Evolutionary conservation across 2,329 filamentous ascomycete genomes (phyloP).

Genomic region (Aureobasidium leucospermi): DNA sequence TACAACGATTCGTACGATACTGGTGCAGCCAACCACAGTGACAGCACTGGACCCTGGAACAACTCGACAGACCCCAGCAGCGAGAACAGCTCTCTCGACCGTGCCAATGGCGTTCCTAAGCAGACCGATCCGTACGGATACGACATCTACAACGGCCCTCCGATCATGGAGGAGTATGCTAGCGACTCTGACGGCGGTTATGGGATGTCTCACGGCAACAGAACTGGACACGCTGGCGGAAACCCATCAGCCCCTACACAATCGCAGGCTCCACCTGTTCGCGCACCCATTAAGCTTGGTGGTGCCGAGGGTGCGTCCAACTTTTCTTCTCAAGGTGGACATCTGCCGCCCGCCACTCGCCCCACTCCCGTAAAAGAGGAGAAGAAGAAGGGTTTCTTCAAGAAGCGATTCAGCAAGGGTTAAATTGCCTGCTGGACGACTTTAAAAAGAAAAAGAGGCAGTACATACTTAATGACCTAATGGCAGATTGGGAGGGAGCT

Average conservation of each 20-base stretch:
- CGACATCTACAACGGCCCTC: slow-evolving; percentile 27
- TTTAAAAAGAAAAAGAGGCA: not conserved
- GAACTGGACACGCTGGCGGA: not conserved
- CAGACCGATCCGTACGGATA: slow-evolving; percentile 21
- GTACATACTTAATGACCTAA: slow-evolving; percentile 11
- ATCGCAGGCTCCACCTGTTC: slow-evolving; percentile 13
- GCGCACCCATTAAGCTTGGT: slow-evolving; percentile 18
- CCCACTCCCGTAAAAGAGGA: slow-evolving; percentile 35
- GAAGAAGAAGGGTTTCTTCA: slow-evolving; percentile 88
- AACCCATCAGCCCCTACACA: slow-evolving; percentile 4
- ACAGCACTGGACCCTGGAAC: slow-evolving; percentile 62
- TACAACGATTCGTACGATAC: slow-evolving; percentile 83
- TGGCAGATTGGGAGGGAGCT: slow-evolving; percentile 7
- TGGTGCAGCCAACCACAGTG: slow-evolving; percentile 63
- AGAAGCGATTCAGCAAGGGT: slow-evolving; percentile 66
- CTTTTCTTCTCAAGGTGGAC: slow-evolving; percentile 17
- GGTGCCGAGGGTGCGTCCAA: slow-evolving; percentile 12
- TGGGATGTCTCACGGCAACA: slow-evolving; percentile 11
- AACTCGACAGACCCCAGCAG: slow-evolving; percentile 88
- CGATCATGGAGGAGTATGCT: slow-evolving; percentile 35
- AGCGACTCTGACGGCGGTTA: slow-evolving; percentile 17
- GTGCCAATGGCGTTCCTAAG: slow-evolving; percentile 41
- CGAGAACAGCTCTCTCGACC: slow-evolving; percentile 85
- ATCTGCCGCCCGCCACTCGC: slow-evolving; percentile 19
- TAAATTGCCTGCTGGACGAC: not conserved